phyloP scores from a whole-genome alignment of 2,329 filamentous ascomycete species.

The Pseudocercospora cruenta region DNA sequence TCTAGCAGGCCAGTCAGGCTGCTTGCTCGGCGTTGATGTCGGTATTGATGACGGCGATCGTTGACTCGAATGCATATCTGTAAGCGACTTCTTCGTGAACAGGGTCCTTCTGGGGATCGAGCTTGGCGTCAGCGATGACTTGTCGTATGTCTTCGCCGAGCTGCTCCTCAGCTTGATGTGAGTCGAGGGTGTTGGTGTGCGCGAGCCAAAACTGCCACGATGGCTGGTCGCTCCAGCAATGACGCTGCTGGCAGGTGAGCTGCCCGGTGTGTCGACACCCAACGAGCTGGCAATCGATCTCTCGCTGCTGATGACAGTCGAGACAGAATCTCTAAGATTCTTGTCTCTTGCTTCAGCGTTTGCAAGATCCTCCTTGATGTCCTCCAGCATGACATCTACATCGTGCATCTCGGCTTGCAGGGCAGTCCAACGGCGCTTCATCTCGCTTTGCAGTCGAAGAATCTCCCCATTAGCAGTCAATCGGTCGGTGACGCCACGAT shows the following conservation, averaged over 20 bases:
- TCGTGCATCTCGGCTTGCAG: conserved; percentile 77
- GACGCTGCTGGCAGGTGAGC: conserved; percentile 69
- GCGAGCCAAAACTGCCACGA: conserved; percentile 52
- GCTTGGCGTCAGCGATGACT: conserved; percentile 19
- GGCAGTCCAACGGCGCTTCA: conserved; percentile 78
- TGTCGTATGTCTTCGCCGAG: conserved; percentile 21
- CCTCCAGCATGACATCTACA: conserved; percentile 74
- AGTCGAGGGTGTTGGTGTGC: conserved; percentile 46
- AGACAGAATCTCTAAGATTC: conserved; percentile 87
- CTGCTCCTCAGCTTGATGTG: conserved; percentile 30
- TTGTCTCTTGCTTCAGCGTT: conserved; percentile 60
- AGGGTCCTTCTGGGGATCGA: conserved; percentile 26
- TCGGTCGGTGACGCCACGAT: conserved; percentile 93
- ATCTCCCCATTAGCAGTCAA: conserved; percentile 97
- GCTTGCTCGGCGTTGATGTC: conserved; percentile 22
- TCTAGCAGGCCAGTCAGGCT: conserved; percentile 22
- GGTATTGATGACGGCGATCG: conserved; percentile 30
- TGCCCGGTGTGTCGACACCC: conserved; percentile 60
- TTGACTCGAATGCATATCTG: conserved; percentile 22
- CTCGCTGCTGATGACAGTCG: conserved; percentile 85
- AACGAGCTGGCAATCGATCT: conserved; percentile 71
- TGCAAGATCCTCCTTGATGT: conserved; percentile 53
- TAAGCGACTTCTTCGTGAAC: conserved; percentile 24
- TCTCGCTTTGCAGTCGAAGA: conserved; percentile 79
- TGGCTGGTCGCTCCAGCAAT: conserved; percentile 53